Evolutionary conservation across 208 protist species (phyloP).

Genomic region (Tritrichomonas foetus): DNA sequence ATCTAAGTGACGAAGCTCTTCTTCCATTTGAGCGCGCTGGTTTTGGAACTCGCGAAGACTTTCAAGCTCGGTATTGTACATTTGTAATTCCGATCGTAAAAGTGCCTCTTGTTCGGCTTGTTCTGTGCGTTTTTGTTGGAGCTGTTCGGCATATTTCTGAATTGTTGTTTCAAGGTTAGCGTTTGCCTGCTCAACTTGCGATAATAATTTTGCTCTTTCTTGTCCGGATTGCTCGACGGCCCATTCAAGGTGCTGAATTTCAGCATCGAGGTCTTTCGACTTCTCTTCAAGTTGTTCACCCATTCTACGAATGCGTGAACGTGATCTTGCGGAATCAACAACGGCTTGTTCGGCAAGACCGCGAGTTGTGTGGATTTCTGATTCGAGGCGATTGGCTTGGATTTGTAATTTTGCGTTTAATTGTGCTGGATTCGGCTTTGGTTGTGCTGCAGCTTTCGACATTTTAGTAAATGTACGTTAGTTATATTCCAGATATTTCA

Average conservation of each 20-base stretch:
- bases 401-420: background rate
- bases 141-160: slow-evolving; percentile 1
- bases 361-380: background rate
- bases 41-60: background rate
- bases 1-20: background rate
- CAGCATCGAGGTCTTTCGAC: background rate
- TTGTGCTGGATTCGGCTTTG: background rate
- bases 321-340: slow-evolving; percentile 25
- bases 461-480: no score
- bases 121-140: background rate
- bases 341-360: background rate
- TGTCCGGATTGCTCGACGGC: background rate
- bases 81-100: background rate
- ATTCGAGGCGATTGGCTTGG: background rate
- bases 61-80: slow-evolving; percentile 11
- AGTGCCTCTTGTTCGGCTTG: slow-evolving; percentile 11
- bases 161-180: background rate
- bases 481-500: no score
- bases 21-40: slow-evolving; percentile 13
- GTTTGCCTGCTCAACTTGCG: background rate
- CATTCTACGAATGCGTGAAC: background rate
- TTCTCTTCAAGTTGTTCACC: slow-evolving; percentile 5
- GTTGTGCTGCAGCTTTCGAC: no score
- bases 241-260: background rate
- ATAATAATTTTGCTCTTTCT: background rate